Evolutionary conservation across 352 stramenopile genomes (phyloP).

Genomic region (Plasmopara viticola): DNA sequence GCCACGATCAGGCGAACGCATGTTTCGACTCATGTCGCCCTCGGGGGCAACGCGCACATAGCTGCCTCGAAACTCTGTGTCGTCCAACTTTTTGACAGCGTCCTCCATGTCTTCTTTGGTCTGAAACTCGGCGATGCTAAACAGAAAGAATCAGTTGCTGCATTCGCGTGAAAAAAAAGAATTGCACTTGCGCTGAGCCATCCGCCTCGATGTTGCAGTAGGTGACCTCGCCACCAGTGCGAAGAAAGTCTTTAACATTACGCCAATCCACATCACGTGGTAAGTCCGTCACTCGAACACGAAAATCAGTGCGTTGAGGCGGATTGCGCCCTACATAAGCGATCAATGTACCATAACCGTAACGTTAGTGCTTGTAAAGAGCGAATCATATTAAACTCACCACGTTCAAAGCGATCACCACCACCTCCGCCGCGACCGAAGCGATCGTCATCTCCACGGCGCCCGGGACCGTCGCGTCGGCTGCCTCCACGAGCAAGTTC

Average conservation of each 20-base stretch:
- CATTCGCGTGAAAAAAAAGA: background rate
- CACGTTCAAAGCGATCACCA: constrained; percentile 56
- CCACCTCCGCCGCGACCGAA: constrained; percentile 21
- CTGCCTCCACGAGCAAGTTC: constrained; percentile 71
- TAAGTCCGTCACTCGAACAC: constrained; percentile 71
- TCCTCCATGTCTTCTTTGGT: constrained; percentile 81
- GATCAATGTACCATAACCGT: too few species aligned
- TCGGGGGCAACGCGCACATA: constrained; percentile 70
- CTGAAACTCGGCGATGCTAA: constrained; percentile 74
- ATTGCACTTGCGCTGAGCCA: constrained; percentile 65
- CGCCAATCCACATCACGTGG: constrained; percentile 76
- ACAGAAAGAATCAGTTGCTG: constrained; percentile 2
- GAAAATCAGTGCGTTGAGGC: constrained; percentile 68
- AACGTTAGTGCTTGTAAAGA: too few species aligned
- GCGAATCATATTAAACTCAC: constrained; percentile 10
- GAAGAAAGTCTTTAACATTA: constrained; percentile 84
- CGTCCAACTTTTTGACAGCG: constrained; percentile 78
- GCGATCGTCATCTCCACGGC: constrained; percentile 28
- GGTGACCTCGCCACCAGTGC: constrained; percentile 75
- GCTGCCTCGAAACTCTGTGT: constrained; percentile 83
- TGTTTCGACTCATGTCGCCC: constrained; percentile 31
- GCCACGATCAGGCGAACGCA: constrained; percentile 51
- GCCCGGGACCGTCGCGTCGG: constrained; percentile 45
- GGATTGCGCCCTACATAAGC: constrained; percentile 43
- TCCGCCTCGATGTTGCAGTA: constrained; percentile 82